Evolutionary conservation across 2,329 filamentous ascomycete species (phyloP), one percentile per base, ranked within the genome.

Genomic region (Cladophialophora yegresii): DNA sequence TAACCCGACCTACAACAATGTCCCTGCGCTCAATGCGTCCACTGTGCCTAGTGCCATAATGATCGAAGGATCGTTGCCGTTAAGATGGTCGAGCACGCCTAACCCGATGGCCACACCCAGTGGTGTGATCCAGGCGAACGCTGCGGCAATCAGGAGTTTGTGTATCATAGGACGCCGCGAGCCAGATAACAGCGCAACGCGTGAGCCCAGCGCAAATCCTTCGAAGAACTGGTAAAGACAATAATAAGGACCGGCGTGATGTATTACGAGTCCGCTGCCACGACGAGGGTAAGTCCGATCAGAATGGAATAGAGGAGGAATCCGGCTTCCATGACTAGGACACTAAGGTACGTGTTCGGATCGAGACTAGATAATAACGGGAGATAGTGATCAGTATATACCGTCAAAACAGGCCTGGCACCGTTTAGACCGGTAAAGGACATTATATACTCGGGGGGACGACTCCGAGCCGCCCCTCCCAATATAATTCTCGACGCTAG

Each of bases 51-150:
- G 85, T 2, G 89, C 87, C 50, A 92, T 76, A 47, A 92, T 80
- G 0, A 89, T 92, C 1, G 81, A 80, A 2, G 81, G 83, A 69
- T 90, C 84, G 70, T 90, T 91, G 3, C 89, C 89, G 71, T 93
- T 92, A 77, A 92, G 92, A 8, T 80, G 74, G 43, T 87, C 77
- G 30, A 92, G 76, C 3, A 90, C 88, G 2, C 88, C 89, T 36
- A 92, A 86, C 0, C 90, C 90, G 65, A 93, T 92, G 0, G 87
- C 89, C 89, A 93, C 93, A 10, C 90, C 90, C 32, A 91, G 78
- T 0, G 90, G 90, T 0, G 90, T 93, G 61, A 91, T 86, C 28
- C 92, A 77, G 0, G 88, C 84, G 71, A 92, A 93, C 0, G 83
- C 80, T 1, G 75, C 69, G 0, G 84, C 89, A 77, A 93, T 86